These are phyloP conservation scores for Ceratocystis albifundus DNA, from an alignment of 2,329 filamentous ascomycete genomes.

Conservation along the genomic window DNA sequence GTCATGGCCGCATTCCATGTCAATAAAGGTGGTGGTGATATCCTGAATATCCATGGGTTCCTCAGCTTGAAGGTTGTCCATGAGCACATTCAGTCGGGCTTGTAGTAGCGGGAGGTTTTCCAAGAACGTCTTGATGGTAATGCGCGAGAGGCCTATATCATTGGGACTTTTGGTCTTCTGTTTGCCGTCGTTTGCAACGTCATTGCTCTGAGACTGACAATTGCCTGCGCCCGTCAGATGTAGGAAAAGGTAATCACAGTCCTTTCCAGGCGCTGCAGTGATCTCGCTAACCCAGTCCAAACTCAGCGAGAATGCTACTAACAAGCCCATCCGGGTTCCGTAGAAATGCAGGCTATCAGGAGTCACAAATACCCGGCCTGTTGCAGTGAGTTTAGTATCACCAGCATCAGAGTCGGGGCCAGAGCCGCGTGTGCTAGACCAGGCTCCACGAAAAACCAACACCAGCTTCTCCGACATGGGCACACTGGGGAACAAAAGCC, in stretches of 20 bases:
- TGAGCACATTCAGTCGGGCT: conserved; percentile 69
- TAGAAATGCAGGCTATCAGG: conserved; percentile 88
- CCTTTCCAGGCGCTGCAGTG: conserved; percentile 78
- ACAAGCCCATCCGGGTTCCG: conserved; percentile 83
- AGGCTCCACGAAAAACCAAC: conserved; percentile 84
- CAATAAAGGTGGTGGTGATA: conserved; percentile 59
- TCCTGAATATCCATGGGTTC: conserved; percentile 57
- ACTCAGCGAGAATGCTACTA: conserved; percentile 67
- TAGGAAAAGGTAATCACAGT: conserved; percentile 79
- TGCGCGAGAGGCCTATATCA: conserved; percentile 50
- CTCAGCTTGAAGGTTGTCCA: conserved; percentile 66
- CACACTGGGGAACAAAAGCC: conserved; percentile 76
- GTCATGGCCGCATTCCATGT: conserved; percentile 55
- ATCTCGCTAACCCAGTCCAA: conserved; percentile 75
- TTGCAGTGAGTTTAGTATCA: conserved; percentile 39
- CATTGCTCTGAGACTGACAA: not conserved
- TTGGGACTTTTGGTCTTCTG: not conserved
- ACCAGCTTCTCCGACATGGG: conserved; percentile 69
- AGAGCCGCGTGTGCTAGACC: conserved; percentile 43
- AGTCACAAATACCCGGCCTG: conserved; percentile 76
- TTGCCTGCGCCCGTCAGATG: conserved; percentile 43
- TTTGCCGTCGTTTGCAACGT: not conserved
- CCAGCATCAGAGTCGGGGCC: conserved; percentile 30
- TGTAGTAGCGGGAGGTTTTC: conserved; percentile 77
- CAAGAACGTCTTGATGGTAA: conserved; percentile 87